Evolutionary conservation across 1,284 basidiomycete species (phyloP), one percentile per base, ranked within the genome.

Genomic region (Xerocomus nothofagi): DNA sequence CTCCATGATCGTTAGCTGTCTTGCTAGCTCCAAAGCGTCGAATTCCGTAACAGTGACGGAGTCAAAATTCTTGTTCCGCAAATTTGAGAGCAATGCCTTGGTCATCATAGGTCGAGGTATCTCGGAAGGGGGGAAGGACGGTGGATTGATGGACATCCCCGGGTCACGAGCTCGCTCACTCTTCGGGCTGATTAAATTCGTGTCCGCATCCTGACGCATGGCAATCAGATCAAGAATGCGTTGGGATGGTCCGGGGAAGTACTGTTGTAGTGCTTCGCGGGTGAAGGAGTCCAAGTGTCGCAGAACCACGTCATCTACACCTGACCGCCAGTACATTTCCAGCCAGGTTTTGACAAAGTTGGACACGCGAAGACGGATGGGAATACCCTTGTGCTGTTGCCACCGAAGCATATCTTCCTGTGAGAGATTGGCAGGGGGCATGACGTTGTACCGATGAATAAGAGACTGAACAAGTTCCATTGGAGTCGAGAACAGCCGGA

Each of bases 1-100:
- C 69, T 99, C 97, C 83, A 95, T 89, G 53, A 96, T 81, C n/a
- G 96, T 97, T 59, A 99, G 69, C 71, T 99, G 96, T 41, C 96
- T 80, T 5, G 94, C 94, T 45, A 99, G 74, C 69, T 99, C 96
- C 49, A 96, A 71, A 20, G 91, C 76, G 64, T 98, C 93, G 63
- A 99, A 94, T 61, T 99, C 96, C n/a, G 87, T 88, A 9, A 98
- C 75, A 21, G 76, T 70, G 43, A 96, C 81, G 3, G 74, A 65
- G 3, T 69, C 62, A 57, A 81, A 89, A 56, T 81, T 80, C 69
- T 76, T 79, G 67, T 73, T 75, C 58, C 82, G 75, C 56, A 88
- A 65, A 57, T 80, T 67, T 36, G 79, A 72, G 26, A 95, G 77
- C 18, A 98, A 75, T 0, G 82, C 74, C 71, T 93, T 94, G 53